phyloP scores from a whole-genome alignment of 495 filamentous ascomycete genomes.

The Lasiosphaeria miniovina region DNA sequence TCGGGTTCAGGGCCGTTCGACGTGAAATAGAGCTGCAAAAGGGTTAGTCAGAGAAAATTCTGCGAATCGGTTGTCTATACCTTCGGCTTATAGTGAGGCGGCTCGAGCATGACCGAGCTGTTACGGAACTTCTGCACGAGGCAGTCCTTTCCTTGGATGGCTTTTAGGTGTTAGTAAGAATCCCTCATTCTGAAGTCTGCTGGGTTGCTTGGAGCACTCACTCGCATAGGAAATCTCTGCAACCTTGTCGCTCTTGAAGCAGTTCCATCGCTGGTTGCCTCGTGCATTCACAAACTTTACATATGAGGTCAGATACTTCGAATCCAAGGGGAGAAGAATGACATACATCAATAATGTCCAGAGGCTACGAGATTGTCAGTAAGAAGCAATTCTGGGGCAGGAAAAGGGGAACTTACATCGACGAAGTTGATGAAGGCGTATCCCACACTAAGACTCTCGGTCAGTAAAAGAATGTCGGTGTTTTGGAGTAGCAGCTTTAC shows the following conservation, averaged over 20 bases:
- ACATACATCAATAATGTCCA: constrained; percentile 69
- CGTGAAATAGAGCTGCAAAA: constrained; percentile 49
- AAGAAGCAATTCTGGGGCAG: background rate
- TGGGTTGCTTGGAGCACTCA: constrained; percentile 43
- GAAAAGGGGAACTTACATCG: constrained; percentile 54
- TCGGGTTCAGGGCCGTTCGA: constrained; percentile 41
- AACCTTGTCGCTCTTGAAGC: constrained; percentile 78
- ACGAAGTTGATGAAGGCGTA: constrained; percentile 98
- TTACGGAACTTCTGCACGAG: constrained; percentile 94
- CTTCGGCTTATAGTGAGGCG: constrained; percentile 77
- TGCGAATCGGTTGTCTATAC: constrained; percentile 38
- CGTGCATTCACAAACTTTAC: constrained; percentile 71
- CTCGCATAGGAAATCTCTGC: constrained; percentile 93
- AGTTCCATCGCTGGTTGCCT: constrained; percentile 74
- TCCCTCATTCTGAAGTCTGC: background rate
- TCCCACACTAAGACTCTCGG: constrained; percentile 64
- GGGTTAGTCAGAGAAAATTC: constrained; percentile 8
- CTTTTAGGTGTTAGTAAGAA: constrained; percentile 40
- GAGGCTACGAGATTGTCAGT: constrained; percentile 51
- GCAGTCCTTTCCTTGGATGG: constrained; percentile 87
- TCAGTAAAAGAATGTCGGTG: constrained; percentile 24
- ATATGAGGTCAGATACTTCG: constrained; percentile 28
- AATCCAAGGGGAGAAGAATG: too few relatives aligned
- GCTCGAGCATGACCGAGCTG: constrained; percentile 89
- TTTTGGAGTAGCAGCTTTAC: constrained; percentile 23